Base-by-base conservation (phyloP, 805 yeast species). In the Henningerozyma blattae region DNA sequence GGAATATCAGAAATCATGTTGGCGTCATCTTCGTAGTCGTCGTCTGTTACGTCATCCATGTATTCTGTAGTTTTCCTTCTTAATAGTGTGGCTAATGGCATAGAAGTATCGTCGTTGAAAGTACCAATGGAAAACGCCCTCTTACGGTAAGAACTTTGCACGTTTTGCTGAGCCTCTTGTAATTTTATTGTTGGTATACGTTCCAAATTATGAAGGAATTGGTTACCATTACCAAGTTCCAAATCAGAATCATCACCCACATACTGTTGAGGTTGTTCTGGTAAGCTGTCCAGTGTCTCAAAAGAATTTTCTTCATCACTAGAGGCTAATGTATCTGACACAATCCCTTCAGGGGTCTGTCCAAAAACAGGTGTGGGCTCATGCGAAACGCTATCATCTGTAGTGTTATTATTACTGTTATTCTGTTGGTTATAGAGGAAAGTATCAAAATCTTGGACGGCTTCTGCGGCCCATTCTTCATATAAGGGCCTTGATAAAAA, bases 401-500 rank as follows among this genome's bases (percentile, higher is more conserved):
- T n/a, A n/a, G n/a, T n/a, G n/a, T n/a, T n/a, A n/a, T n/a, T n/a
- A n/a, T n/a, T n/a, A n/a, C n/a, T n/a, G n/a, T n/a, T n/a, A n/a
- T n/a, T n/a, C n/a, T n/a, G n/a, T n/a, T n/a, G n/a, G n/a, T n/a
- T n/a, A n/a, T n/a, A n/a, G n/a, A n/a, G n/a, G n/a, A n/a, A n/a
- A n/a, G 46, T 42, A 32, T 50, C 54, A 35, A 52, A 63, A 0
- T 61, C 63, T n/a, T 55, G 47, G 3, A 59, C 56, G 0, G 68
- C 65, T 27, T 55, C 57, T 0, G 60, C 57, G 3, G 68, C 67
- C 55, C 66, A 64, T 29, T 59, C 64, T 15, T 58, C 58, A 40
- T 59, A 59, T 12, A 67, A 44, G 0, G 73, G 64, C 13, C 75
- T 58, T 30, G 72, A 64, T 36, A 69, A 46, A 41, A 69, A 69